These are phyloP conservation scores for Boletellus emodensis DNA, from an alignment of 768 basidiomycete species.

Conservation along the genomic window DNA sequence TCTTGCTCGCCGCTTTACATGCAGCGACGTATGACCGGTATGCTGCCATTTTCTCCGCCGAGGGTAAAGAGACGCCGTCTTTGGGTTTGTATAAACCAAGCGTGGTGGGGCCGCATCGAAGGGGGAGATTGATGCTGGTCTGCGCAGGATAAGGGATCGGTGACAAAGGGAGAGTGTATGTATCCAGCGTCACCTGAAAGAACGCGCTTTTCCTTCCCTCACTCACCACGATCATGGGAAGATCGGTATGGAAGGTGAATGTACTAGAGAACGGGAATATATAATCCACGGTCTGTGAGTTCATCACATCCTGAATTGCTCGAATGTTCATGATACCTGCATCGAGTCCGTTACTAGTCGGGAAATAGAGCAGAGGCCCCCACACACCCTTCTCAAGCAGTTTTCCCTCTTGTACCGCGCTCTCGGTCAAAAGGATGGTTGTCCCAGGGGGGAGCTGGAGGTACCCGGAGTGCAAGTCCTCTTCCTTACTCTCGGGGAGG, in stretches of 20 bases:
- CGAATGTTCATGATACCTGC: conserved; percentile 62
- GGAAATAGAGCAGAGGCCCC: not conserved
- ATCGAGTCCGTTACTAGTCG: not conserved
- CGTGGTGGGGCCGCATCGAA: conserved; percentile 34
- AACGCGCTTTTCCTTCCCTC: conserved; percentile 69
- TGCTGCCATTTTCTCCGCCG: conserved; percentile 42
- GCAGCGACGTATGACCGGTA: conserved; percentile 60
- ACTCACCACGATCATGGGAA: conserved; percentile 58
- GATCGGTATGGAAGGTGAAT: conserved; percentile 70
- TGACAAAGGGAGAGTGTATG: not conserved
- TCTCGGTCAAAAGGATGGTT: conserved; percentile 60
- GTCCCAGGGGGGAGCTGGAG: conserved; percentile 68
- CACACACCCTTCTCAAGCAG: conserved; percentile 46
- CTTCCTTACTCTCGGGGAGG: conserved; percentile 60
- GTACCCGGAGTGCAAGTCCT: conserved; percentile 71
- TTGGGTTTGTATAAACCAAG: conserved; percentile 46
- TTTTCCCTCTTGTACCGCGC: conserved; percentile 62
- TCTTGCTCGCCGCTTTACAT: conserved; percentile 48
- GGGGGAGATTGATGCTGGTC: conserved; percentile 56
- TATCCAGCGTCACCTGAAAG: conserved; percentile 49
- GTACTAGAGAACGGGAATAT: conserved; percentile 66
- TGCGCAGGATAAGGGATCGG: conserved; percentile 23
- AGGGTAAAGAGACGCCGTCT: conserved; percentile 43
- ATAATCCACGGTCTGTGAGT: conserved; percentile 65
- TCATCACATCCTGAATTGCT: conserved; percentile 60